Evolutionary conservation across 768 basidiomycete species (phyloP).

Genomic region (Trametes punicea): DNA sequence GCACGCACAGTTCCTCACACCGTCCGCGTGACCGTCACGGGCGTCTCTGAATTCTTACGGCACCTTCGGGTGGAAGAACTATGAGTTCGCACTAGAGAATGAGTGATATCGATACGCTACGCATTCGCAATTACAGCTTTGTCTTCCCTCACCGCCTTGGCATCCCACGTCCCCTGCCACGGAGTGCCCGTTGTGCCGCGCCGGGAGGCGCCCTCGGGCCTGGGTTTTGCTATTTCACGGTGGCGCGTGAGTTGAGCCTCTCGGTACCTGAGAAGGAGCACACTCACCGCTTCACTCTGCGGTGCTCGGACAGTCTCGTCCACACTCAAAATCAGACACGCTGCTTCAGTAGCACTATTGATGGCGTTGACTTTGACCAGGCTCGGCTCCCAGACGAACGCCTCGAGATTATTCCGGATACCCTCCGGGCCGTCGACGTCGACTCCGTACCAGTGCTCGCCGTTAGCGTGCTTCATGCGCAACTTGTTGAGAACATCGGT

Average conservation of each 20-base stretch:
- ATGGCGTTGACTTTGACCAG: conserved; percentile 95
- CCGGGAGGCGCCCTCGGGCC: conserved; percentile 94
- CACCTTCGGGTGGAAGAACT: conserved; percentile 3
- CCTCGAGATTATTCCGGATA: conserved; percentile 93
- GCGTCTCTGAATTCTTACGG: conserved; percentile 22
- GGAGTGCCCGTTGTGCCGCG: conserved; percentile 78
- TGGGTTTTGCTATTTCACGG: conserved; percentile 52
- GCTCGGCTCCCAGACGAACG: conserved; percentile 98
- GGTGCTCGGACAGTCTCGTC: conserved; percentile 98
- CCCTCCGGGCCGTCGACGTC: conserved; percentile 89
- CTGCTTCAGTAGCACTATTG: conserved; percentile 93
- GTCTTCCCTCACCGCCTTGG: conserved; percentile 53
- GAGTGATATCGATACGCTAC: conserved; percentile 21
- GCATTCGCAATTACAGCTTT: conserved; percentile 20
- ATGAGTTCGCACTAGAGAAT: not conserved
- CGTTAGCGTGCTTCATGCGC: conserved; percentile 91
- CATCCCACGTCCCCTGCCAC: conserved; percentile 85
- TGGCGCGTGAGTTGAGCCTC: not conserved
- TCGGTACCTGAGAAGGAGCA: not conserved
- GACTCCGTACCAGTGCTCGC: conserved; percentile 89
- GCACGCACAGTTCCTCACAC: not conserved
- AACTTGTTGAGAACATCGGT: conserved; percentile 97
- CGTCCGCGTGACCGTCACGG: conserved; percentile 5
- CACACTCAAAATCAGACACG: conserved; percentile 91
- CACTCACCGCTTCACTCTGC: conserved; percentile 83